These are phyloP conservation scores for Rosa persica DNA, from an alignment of 306 rosid genomes.

Conservation along the genomic window DNA sequence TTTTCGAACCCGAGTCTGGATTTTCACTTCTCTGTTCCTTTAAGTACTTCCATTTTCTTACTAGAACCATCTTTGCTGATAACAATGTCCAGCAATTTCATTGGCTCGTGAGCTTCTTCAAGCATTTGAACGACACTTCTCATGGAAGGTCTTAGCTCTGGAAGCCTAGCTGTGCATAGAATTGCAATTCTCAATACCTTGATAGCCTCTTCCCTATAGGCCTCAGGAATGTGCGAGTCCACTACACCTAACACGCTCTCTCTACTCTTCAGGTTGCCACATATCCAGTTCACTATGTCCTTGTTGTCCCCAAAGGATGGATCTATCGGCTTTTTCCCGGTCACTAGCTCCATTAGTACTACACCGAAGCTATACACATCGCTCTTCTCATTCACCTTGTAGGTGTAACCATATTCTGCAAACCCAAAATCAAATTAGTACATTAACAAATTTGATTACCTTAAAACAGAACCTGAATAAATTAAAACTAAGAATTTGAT, in stretches of 20 bases:
- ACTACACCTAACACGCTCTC: conserved; percentile 47
- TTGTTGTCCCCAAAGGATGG: conserved; percentile 69
- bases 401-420: conserved; percentile 83
- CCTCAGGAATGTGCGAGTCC: conserved; percentile 56
- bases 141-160: conserved; percentile 75
- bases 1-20: not conserved
- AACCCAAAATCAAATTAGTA: conserved; percentile 13
- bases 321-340: conserved; percentile 77
- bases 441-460: not conserved
- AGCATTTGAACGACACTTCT: conserved; percentile 86
- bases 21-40: conserved; percentile 21
- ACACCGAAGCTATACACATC: conserved; percentile 96
- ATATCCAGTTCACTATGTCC: conserved; percentile 81
- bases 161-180: conserved; percentile 64
- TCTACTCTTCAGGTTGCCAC: conserved; percentile 47
- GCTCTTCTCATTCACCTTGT: conserved; percentile 84
- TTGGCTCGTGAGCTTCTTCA: conserved; percentile 58
- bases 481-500: not conserved
- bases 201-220: conserved; percentile 57
- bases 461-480: not conserved
- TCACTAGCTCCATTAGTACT: conserved; percentile 82
- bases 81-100: conserved; percentile 53
- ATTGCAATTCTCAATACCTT: conserved; percentile 69
- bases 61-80: conserved; percentile 49
- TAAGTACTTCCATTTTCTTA: conserved; percentile 26